Base-by-base conservation (phyloP, 179 eudicot species). In the Silene noctiflora region DNA sequence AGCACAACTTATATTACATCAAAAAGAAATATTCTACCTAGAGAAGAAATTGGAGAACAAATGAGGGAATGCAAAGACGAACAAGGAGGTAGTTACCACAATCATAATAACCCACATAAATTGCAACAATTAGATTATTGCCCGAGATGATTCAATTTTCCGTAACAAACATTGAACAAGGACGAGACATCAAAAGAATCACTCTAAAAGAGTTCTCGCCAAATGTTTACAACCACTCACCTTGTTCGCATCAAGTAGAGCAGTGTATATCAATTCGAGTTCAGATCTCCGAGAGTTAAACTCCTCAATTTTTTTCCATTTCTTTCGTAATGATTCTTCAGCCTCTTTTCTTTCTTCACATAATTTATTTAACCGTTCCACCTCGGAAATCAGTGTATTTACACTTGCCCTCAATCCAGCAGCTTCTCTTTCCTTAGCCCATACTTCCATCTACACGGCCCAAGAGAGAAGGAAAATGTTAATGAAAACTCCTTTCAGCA, bases 221-320 rank as follows among this genome's bases (percentile, higher is more conserved):
- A 48, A 48, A 11, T 48, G 56, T 46, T 48, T 11, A 44, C 44
- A 27, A 59, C 67, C 67, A 58, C 84, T 63, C 82, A 95, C 99
- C 96, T 86, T 88, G 81, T 91, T 95, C 78, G 97, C 97, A 67
- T 79, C 88, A 48, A 93, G 93, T 76, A 95, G 83, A 80, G 95
- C 90, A 78, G 84, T 88, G 80, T 88, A 89, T 29, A 95, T 84
- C 72, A 83, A 82, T 75, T 95, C 97, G 77, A 95, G 94, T 86
- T 95, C 99, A 78, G 93, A 91, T 89, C 99, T 82, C 65, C 97
- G 97, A 71, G 97, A 87, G 85, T 95, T 94, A 73, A 95, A 95
- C 80, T 95, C 99, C 88, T 95, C 99, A 78, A 95, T 95, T 81
- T 93, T 95, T 85, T 93, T 95, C 97, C 97, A 95, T 83, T 93